These are phyloP conservation scores for Boletus rex-veris DNA, from an alignment of 768 basidiomycete genomes.

Conservation along the genomic window DNA sequence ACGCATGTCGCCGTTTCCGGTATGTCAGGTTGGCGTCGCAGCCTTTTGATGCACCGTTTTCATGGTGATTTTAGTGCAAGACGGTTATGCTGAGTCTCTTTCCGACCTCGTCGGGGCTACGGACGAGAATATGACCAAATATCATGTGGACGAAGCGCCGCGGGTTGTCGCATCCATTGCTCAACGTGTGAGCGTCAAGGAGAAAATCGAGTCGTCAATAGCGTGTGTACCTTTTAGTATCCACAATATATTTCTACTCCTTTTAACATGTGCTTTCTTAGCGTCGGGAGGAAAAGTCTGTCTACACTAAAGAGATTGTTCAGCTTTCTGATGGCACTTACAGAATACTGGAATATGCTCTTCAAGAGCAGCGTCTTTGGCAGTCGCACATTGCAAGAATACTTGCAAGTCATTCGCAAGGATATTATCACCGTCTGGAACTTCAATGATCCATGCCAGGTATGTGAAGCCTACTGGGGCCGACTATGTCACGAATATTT, in stretches of 20 bases:
- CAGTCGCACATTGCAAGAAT: constrained; percentile 2
- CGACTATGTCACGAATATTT: background rate
- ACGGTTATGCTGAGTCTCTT: constrained; percentile 2
- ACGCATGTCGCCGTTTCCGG: constrained; percentile 4
- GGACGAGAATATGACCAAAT: background rate
- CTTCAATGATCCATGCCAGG: constrained; percentile 10
- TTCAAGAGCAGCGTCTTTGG: constrained; percentile 5
- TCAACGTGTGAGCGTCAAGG: constrained; percentile 13
- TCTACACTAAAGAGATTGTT: background rate
- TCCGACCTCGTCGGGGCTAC: background rate
- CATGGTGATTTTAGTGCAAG: background rate
- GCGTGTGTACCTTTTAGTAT: background rate
- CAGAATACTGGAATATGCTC: constrained; percentile 14
- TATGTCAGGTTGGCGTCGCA: background rate
- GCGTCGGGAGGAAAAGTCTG: constrained; percentile 13
- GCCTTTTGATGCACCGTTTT: background rate
- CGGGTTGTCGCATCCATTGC: constrained; percentile 10
- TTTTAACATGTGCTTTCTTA: background rate
- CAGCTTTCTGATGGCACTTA: background rate
- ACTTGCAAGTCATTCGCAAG: constrained; percentile 6
- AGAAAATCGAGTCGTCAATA: constrained; percentile 12
- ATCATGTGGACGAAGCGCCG: constrained; percentile 8
- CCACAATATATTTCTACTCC: background rate
- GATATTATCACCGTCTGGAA: constrained; percentile 12
- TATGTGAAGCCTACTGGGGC: background rate